Evolutionary conservation across 2,329 filamentous ascomycete species (phyloP).

Genomic region (Pseudocercospora eumusae): DNA sequence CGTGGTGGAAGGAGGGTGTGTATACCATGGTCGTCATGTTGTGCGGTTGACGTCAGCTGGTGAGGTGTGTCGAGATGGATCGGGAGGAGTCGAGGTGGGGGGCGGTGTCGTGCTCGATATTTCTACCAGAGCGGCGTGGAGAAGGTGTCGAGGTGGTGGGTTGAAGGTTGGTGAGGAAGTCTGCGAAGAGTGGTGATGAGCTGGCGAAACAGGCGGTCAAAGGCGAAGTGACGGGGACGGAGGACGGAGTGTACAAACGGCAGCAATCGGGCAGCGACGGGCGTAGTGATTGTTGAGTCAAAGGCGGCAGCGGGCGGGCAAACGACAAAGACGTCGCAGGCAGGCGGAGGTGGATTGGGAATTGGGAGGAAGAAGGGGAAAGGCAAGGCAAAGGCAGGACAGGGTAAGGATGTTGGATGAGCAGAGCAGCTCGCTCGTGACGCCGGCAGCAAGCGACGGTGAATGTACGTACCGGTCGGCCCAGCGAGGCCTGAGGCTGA

Average conservation of each 20-base stretch:
- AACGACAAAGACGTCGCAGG: slow-evolving; percentile 3
- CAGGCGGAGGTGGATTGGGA: slow-evolving; percentile 1
- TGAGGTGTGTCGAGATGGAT: slow-evolving; percentile 27
- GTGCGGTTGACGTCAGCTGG: slow-evolving; percentile 31
- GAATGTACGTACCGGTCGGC: too few species aligned
- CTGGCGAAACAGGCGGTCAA: slow-evolving; percentile 12
- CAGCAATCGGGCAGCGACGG: not conserved
- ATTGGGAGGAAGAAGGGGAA: not conserved
- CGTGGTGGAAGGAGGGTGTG: slow-evolving; percentile 39
- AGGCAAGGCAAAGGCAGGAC: not conserved
- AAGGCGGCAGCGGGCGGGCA: slow-evolving; percentile 3
- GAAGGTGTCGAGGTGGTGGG: slow-evolving; percentile 6
- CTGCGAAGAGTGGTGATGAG: slow-evolving; percentile 13
- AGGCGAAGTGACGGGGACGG: not conserved
- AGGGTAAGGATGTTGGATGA: not conserved
- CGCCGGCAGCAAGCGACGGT: slow-evolving; percentile 2
- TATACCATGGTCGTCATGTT: slow-evolving; percentile 66
- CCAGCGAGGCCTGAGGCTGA: too few species aligned
- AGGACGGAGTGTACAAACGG: not conserved
- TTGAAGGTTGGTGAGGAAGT: slow-evolving; percentile 5
- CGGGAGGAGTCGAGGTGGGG: slow-evolving; percentile 12
- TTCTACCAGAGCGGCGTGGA: slow-evolving; percentile 30
- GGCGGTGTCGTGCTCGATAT: slow-evolving; percentile 31
- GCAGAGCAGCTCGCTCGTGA: slow-evolving; percentile 8
- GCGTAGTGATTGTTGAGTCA: not conserved